Evolutionary conservation across 345 rosid genomes (phyloP).

Genomic region (sweet orange (Citrus sinensis)): DVS_A1.0 CM039168.1:13716501-13717000

Average conservation of each 20-base stretch:
- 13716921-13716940: slow-evolving; percentile 84
- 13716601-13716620: neutral
- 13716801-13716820: slow-evolving; percentile 84
- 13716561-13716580: slow-evolving; percentile 79
- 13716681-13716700: neutral
- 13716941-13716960: neutral
- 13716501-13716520: slow-evolving; percentile 98
- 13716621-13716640: neutral
- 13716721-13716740: neutral
- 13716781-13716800: slow-evolving; percentile 37
- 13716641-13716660: no score
- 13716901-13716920: slow-evolving; percentile 94
- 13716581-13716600: slow-evolving; percentile 47
- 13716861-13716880: slow-evolving; percentile 90
- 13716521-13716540: slow-evolving; percentile 71
- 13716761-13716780: neutral
- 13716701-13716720: neutral
- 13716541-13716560: slow-evolving; percentile 59
- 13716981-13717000: neutral
- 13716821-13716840: slow-evolving; percentile 67
- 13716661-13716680: neutral
- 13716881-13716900: slow-evolving; percentile 75
- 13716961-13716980: neutral
- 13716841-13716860: slow-evolving; percentile 81
- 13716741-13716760: neutral